These are phyloP conservation scores for Fusarium napiforme DNA, from an alignment of 2,329 filamentous ascomycete species.

Conservation along the genomic window DNA sequence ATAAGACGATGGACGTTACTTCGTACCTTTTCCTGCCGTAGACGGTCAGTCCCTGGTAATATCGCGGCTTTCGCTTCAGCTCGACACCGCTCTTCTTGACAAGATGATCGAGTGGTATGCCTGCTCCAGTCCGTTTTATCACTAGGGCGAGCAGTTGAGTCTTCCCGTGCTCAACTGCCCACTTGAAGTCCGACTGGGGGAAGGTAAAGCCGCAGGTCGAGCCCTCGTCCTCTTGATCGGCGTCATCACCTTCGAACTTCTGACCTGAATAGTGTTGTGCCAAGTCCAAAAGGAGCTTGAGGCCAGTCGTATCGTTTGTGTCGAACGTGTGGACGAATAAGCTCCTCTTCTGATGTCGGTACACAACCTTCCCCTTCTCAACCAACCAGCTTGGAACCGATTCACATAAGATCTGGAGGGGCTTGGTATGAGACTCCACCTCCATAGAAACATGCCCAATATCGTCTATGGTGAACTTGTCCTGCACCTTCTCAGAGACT, in stretches of 20 bases:
- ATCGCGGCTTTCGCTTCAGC: constrained; percentile 71
- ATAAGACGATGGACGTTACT: not conserved
- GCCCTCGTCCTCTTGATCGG: constrained; percentile 50
- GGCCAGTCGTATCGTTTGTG: constrained; percentile 62
- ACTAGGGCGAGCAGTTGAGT: constrained; percentile 69
- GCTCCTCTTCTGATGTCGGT: constrained; percentile 3
- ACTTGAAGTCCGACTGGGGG: constrained; percentile 53
- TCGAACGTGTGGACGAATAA: constrained; percentile 60
- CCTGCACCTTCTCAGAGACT: constrained; percentile 67
- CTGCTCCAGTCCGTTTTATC: constrained; percentile 74
- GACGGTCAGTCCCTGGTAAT: constrained; percentile 81
- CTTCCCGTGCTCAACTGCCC: constrained; percentile 60
- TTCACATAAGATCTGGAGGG: constrained; percentile 63
- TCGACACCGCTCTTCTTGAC: constrained; percentile 73
- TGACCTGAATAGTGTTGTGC: constrained; percentile 56
- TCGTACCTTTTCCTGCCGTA: constrained; percentile 73
- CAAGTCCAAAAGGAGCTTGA: constrained; percentile 69
- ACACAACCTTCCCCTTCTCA: constrained; percentile 43
- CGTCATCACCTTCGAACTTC: constrained; percentile 48
- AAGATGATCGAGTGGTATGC: constrained; percentile 74
- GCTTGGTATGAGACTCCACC: constrained; percentile 71
- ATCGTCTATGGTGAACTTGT: constrained; percentile 79
- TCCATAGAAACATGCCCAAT: constrained; percentile 75
- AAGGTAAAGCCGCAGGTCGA: constrained; percentile 52
- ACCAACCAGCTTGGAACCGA: constrained; percentile 49